Base-by-base conservation (phyloP, 2,329 filamentous ascomycete species). In the Grosmannia huntii region DNA sequence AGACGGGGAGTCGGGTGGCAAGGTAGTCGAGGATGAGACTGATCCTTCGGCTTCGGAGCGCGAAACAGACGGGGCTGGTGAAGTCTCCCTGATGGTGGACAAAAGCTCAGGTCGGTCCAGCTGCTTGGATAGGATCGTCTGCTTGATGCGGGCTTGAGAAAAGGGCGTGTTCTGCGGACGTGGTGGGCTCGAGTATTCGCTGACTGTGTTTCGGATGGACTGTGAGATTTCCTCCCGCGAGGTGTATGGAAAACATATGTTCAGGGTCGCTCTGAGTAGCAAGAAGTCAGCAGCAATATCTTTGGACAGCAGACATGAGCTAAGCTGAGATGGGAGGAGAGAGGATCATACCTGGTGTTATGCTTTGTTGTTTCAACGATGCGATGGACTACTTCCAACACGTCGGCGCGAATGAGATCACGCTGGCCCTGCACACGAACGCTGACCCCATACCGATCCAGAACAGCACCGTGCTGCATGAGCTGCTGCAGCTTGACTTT, bases 211-310 rank as follows among this genome's bases (percentile, higher is more conserved):
- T 62, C 89, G 86, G 64, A 99, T 89, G 6, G 92, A 89, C 3
- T 87, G 84, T 0, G 92, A 95, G 64, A 99, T 97, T 69, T 99
- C 94, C 67, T 96, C 90, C 63, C 94, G 82, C 5, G 91, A 95
- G 0, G 94, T 97, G 68, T 99, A 99, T 0, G 94, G 94, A 67
- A 97, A 97, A 75, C 94, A 99, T 62, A 99, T 90, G 69, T 99
- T 99, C 56, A 99, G 76, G 33, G 81, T 72, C 28, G 77, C 74
- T 58, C 80, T 83, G 56, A 21, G 33, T 19, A 28, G 6, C 14
- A 38, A 31, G 12, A 33, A 31, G 25, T n/a, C 50, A 44, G 41
- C 16, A 19, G 19, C 19, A 7, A 19, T 2, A 19, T 41, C 19
- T 16, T 19, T 16, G 1, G 19, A 19, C 9, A 33, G 46, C 7